Base-by-base conservation (phyloP, 257 asterid species). In the Apocynum venetum region DNA sequence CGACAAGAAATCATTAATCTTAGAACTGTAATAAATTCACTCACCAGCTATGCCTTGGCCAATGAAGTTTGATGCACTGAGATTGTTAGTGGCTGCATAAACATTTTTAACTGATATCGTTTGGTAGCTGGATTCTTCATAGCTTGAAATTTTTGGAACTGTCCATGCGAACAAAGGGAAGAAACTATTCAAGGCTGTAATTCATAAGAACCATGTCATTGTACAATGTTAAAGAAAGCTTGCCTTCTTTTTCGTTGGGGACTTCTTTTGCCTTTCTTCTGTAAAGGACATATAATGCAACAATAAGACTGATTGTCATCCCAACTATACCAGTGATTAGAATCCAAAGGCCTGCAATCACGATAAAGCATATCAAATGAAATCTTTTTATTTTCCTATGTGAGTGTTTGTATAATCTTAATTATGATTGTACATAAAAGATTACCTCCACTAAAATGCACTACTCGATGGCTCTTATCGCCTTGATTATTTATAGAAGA, bases 21-120 rank as follows among this genome's bases (percentile, higher is more conserved):
- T 38, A 13, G 5, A 15, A 68, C 7, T 44, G 20, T 41, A 25
- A 10, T 36, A 11, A 67, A 52, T 11, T 67, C 31, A 77, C 82
- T 79, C 71, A 87, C 97, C 97, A 77, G 98, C 97, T 72, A 93
- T 76, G 57, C 97, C 98, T 78, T 93, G 94, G 8, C 97, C 98
- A 38, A 93, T 93, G 81, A 89, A 86, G 87, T 93, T 90, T n/a
- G 86, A 59, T 75, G 84, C 85, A 59, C 87, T 90, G 66, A 90
- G 91, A 77, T 86, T 84, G 80, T 89, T 74, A 19, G 97, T 90
- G 59, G 96, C 91, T 10, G 81, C 74, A 74, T 79, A 80, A 73
- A 93, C 89, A 60, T 90, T 86, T 80, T 73, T 85, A 1, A 86
- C 70, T 17, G 97, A 81, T 69, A 93, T 86, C 61, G 48, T 79